A percentile compares a stretch with the other conserved stretches of the same genome.
phyloP scores from a whole-genome alignment of 306 rosid species.

The Dryas octopetala region DNA sequence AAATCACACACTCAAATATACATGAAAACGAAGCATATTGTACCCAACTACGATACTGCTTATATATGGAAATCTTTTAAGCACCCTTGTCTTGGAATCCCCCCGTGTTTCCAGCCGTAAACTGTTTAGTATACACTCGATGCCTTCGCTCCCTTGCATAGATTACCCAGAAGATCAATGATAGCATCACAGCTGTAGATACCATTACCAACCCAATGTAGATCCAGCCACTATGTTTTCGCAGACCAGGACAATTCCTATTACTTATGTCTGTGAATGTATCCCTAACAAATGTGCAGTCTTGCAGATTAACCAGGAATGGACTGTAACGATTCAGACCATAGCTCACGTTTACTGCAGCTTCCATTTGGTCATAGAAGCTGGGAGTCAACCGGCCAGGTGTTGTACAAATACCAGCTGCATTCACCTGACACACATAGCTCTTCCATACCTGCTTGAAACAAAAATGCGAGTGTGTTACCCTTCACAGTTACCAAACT shows the following conservation, averaged over 20 bases:
- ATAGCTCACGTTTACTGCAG: conserved; percentile 55
- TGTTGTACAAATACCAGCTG: conserved; percentile 38
- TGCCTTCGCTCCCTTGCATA: conserved; percentile 62
- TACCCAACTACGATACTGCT: not conserved
- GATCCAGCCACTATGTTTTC: conserved; percentile 39
- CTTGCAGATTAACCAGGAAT: conserved; percentile 54
- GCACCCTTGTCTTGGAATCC: conserved; percentile 13
- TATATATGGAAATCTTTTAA: not conserved
- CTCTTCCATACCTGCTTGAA: conserved; percentile 66
- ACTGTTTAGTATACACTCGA: conserved; percentile 70
- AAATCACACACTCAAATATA: too few species aligned
- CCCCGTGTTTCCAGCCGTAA: not conserved
- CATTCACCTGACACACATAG: conserved; percentile 54
- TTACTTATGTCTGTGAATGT: conserved; percentile 47
- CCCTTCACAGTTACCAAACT: not conserved
- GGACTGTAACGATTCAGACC: conserved; percentile 68
- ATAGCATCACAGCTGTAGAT: conserved; percentile 67
- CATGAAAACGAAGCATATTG: not conserved
- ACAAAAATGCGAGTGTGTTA: conserved; percentile 10
- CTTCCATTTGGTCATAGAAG: conserved; percentile 44
- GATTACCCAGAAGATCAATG: conserved; percentile 66
- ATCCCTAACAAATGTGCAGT: conserved; percentile 61
- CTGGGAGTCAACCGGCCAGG: conserved; percentile 62
- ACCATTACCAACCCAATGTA: conserved; percentile 53
- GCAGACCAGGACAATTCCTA: conserved; percentile 54